Base-by-base conservation (phyloP, 1,284 basidiomycete species). In the Cutaneotrichosporon cyanovorans region DNA sequence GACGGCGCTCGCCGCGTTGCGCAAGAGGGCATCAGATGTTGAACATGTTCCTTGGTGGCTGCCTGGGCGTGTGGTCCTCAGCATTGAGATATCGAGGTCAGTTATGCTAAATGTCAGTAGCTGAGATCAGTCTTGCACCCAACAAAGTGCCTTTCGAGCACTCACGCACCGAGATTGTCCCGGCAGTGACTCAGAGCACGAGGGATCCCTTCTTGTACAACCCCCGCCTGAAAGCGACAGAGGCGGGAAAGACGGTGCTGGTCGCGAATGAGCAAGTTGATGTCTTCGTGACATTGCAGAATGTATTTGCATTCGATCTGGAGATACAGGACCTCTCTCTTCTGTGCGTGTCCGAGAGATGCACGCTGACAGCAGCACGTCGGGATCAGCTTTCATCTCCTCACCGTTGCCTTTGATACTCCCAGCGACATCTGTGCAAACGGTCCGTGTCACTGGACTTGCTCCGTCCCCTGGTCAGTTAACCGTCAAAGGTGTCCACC, bases 241-340 rank as follows among this genome's bases (percentile, higher is more conserved):
- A 74, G 35, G 70, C 73, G 34, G 76, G 74, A 28, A 81, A 83
- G 75, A 75, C 77, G 2, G 64, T 85, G 9, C 77, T 91, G 4
- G 85, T 93, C 2, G 85, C 87, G 63, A 84, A 85, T 54, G 93
- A 98, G 68, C 68, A 72, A 4, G 74, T 90, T 16, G 87, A 93
- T 57, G 79, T 96, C 54, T 76, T 83, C 22, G 76, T 96, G 23
- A 84, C 85, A 10, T 72, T 98, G n/a, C 79, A 82, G 50, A 98
- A 98, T 63, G 87, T 89, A 0, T 93, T 86, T 61, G 79, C 85
- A 1, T 90, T 97, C 65, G 87, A 91, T 50, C 75, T 98, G 10
- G 88, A 95, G 51, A 68, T 97, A 21, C 81, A 87, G 51, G 82
- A 80, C 53, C 64, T 97, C 25, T 79, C 81, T 10, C 74, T 97